phyloP scores from a whole-genome alignment of 176 grass and related monocot genomes.

The Carex kokanica region DNA sequence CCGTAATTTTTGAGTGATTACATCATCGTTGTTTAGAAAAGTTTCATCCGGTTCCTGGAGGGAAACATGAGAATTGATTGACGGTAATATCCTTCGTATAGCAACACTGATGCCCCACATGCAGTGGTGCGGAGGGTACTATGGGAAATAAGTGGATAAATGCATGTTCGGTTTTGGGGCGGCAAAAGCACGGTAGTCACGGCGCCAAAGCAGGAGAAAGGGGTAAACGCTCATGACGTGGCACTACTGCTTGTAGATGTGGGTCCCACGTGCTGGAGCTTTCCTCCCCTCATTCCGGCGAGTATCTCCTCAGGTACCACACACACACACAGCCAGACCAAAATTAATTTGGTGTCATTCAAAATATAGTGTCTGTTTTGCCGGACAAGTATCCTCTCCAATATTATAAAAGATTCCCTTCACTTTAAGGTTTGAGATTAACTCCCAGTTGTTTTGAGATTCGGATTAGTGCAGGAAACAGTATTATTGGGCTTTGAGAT shows the following conservation, averaged over 20 bases:
- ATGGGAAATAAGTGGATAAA: not conserved
- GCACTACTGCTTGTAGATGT: not conserved
- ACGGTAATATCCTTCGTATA: not conserved
- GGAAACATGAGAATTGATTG: not conserved
- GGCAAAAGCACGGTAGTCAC: not conserved
- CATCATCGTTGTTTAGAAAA: not conserved
- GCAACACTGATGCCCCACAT: not conserved
- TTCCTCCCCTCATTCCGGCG: not conserved
- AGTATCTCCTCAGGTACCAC: too few relatives aligned
- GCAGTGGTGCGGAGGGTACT: not conserved
- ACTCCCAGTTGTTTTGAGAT: too few relatives aligned
- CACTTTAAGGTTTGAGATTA: too few relatives aligned
- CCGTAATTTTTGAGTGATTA: not conserved
- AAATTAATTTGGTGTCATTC: too few relatives aligned
- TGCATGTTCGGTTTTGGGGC: not conserved
- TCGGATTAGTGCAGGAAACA: too few relatives aligned
- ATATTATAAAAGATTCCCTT: too few relatives aligned
- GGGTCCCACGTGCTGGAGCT: not conserved
- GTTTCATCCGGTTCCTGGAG: not conserved
- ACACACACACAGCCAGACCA: too few relatives aligned
- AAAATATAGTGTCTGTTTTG: too few relatives aligned
- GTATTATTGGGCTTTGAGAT: too few relatives aligned
- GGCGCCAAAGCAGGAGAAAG: not conserved
- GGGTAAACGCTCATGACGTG: not conserved
- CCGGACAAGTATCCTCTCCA: too few relatives aligned